phyloP scores from a whole-genome alignment of 1,284 basidiomycete species.

The Melampsora americana region DNA sequence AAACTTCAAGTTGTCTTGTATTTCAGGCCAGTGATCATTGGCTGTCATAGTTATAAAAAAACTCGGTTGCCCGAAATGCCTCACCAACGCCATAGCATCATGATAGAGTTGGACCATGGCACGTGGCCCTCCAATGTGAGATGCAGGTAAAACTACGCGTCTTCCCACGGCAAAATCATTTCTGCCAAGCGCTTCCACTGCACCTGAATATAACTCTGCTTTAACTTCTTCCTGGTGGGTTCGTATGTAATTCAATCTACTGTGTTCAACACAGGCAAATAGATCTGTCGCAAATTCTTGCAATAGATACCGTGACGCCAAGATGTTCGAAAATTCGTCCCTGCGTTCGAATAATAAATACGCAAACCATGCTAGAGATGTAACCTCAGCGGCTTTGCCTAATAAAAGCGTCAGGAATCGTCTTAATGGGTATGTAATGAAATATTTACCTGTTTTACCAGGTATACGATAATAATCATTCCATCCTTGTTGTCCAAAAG shows the following conservation, averaged over 20 bases:
- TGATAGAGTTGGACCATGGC: constrained; percentile 16
- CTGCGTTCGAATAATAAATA: neutral
- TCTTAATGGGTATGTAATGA: neutral
- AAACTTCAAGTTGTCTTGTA: neutral
- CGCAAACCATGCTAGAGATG: neutral
- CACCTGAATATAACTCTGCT: no score
- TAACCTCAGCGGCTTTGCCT: neutral
- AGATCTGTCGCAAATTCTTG: constrained; percentile 6
- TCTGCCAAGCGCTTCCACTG: neutral
- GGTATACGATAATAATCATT: neutral
- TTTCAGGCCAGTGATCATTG: constrained; percentile 54
- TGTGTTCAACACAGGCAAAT: neutral
- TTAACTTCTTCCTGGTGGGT: neutral
- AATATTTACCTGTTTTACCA: neutral
- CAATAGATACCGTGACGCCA: no score
- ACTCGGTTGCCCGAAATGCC: neutral
- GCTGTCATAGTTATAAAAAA: constrained; percentile 32
- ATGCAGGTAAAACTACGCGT: constrained; percentile 4
- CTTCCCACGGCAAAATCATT: neutral
- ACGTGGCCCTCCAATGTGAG: neutral
- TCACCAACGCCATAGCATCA: neutral
- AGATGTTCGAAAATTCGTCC: neutral
- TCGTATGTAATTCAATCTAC: neutral
- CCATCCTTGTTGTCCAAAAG: neutral
- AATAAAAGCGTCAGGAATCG: neutral